phyloP scores from a whole-genome alignment of 305 asterid species.

The Fraxinus nigra region DNA sequence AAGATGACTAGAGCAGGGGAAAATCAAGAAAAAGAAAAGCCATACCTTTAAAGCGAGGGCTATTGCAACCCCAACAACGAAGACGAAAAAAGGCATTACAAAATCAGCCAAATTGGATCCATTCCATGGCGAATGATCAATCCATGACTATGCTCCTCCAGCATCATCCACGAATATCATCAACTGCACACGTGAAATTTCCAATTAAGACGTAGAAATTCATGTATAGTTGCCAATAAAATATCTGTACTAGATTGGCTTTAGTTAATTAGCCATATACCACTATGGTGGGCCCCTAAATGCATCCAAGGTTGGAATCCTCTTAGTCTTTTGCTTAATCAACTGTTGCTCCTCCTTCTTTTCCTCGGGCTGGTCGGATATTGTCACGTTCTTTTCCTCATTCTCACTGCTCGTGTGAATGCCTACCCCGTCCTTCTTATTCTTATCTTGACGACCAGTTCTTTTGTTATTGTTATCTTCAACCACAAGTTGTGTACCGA shows the following conservation, averaged over 20 bases:
- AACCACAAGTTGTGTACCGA: conserved; percentile 2
- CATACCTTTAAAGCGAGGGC: conserved; percentile 80
- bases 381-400: conserved; percentile 3
- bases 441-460: background rate
- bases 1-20: background rate
- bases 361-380: conserved; percentile 19
- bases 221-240: background rate
- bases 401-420: background rate
- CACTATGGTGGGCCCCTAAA: conserved; percentile 87
- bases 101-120: conserved; percentile 90
- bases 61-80: conserved; percentile 81
- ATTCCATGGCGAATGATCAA: conserved; percentile 92
- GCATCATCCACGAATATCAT: conserved; percentile 92
- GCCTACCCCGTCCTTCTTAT: conserved; percentile 10
- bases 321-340: conserved; percentile 52
- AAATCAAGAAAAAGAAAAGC: background rate
- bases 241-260: background rate
- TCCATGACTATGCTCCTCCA: conserved; percentile 61
- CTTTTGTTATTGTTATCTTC: conserved; percentile 8
- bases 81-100: conserved; percentile 81
- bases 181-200: conserved; percentile 31
- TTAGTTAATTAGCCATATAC: conserved; percentile 26
- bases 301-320: conserved; percentile 83
- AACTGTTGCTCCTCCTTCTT: conserved; percentile 26
- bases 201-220: background rate